Conservation (phyloP, 306 rosid genomes). For the Pterocarpus santalinus region DNA sequence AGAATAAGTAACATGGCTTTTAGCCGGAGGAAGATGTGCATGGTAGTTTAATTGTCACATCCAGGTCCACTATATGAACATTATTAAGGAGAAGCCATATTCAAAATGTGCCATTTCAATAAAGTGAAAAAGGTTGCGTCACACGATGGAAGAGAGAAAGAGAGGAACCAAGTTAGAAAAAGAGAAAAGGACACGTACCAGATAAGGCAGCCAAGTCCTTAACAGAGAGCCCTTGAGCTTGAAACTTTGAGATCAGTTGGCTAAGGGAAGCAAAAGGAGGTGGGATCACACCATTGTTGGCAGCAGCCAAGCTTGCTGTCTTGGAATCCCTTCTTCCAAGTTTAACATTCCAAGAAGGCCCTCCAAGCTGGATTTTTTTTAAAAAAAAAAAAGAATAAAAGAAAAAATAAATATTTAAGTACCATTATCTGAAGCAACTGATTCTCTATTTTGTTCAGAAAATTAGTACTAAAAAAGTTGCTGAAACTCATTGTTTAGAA, state of each 20-base stretch:
- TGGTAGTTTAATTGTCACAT: slow-evolving; percentile 50
- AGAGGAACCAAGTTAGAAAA: background rate
- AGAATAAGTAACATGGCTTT: slow-evolving; percentile 8
- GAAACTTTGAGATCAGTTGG: slow-evolving; percentile 58
- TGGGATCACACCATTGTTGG: slow-evolving; percentile 71
- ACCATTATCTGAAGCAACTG: background rate
- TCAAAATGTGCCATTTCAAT: slow-evolving; percentile 26
- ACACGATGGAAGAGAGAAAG: slow-evolving; percentile 7
- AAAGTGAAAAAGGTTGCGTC: background rate
- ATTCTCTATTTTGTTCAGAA: background rate
- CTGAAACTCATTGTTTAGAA: background rate
- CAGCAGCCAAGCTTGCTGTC: slow-evolving; percentile 59
- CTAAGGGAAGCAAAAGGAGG: slow-evolving; percentile 53
- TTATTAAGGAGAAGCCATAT: background rate
- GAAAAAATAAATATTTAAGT: background rate
- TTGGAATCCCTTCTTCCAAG: slow-evolving; percentile 94
- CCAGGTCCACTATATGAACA: background rate
- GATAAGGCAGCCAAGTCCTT: slow-evolving; percentile 88
- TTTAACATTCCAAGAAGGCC: slow-evolving; percentile 81
- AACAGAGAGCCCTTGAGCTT: slow-evolving; percentile 68
- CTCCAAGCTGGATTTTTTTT: slow-evolving; percentile 71
- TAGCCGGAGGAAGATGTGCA: background rate
- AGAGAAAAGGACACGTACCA: slow-evolving; percentile 55
- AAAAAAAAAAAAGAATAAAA: too few species aligned
- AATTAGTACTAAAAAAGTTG: background rate